Evolutionary conservation across 768 basidiomycete genomes (phyloP).

Genomic region (Lyophyllum shimeji): DNA sequence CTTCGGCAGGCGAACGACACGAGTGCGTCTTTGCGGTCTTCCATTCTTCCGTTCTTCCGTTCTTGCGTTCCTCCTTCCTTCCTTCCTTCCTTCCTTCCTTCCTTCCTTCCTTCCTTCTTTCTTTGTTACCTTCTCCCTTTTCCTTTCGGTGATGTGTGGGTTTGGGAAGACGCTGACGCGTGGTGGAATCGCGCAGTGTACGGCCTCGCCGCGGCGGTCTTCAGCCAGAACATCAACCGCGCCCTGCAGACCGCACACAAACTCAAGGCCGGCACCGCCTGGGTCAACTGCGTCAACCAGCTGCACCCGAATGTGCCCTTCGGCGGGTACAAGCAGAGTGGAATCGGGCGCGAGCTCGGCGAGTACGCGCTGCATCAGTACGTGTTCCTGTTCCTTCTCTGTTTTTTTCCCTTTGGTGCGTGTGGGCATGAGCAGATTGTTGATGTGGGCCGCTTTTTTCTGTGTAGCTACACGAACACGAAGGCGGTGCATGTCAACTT

Average conservation of each 20-base stretch:
- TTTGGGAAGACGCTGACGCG: not conserved
- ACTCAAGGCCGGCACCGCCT: conserved; percentile 80
- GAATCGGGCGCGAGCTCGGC: conserved; percentile 79
- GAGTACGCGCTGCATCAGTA: conserved; percentile 71
- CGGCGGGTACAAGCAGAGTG: conserved; percentile 84
- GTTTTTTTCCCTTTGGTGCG: too few species aligned
- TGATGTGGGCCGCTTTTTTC: conserved; percentile 1
- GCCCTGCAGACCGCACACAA: conserved; percentile 72
- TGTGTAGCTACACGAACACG: conserved; percentile 59
- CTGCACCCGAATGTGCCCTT: conserved; percentile 67
- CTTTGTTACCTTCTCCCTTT: too few species aligned
- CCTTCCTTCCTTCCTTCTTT: not conserved
- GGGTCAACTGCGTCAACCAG: conserved; percentile 57
- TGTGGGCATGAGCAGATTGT: not conserved
- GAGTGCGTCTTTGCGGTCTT: conserved; percentile 8
- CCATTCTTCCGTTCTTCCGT: too few species aligned
- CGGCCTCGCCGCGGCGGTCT: conserved; percentile 87
- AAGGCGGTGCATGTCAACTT: conserved; percentile 73
- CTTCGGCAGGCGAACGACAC: conserved; percentile 83
- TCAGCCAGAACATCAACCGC: conserved; percentile 74
- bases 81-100: not conserved
- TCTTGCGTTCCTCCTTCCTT: too few species aligned
- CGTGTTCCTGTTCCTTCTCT: conserved; percentile 21
- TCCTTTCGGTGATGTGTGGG: not conserved
- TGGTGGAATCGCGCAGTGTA: conserved; percentile 37